phyloP scores from a whole-genome alignment of 202 grass and related monocot species.

The Carex arenaria region DNA sequence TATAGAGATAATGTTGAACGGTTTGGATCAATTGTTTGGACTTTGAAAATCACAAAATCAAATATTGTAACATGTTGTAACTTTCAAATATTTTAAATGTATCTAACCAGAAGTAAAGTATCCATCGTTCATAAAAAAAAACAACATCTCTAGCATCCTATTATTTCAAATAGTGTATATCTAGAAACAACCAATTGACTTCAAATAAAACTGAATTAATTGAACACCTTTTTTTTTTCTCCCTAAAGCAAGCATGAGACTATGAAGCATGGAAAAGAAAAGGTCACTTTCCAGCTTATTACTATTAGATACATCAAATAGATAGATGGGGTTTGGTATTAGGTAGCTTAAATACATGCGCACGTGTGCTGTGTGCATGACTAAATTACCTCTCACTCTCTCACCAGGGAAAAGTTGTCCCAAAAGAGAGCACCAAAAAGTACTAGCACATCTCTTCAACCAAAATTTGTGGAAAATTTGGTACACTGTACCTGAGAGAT shows the following conservation, averaged over 20 bases:
- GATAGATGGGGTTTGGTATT: conserved; percentile 2
- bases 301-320: neutral
- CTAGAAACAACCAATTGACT: conserved; percentile 2
- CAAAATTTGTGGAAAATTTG: neutral
- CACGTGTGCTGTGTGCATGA: conserved; percentile 20
- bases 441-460: neutral
- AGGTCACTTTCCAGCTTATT: conserved; percentile 18
- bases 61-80: no score
- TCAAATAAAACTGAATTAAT: neutral
- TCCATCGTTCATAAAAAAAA: neutral
- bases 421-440: conserved; percentile 4
- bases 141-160: neutral
- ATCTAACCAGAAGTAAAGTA: neutral
- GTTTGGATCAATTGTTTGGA: no score
- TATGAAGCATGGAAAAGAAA: conserved; percentile 8
- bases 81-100: no score
- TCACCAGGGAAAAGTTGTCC: neutral
- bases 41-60: no score
- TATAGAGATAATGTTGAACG: no score
- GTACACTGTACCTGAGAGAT: neutral
- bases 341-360: conserved; percentile 15
- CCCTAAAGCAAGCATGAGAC: conserved; percentile 3
- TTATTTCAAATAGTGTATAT: neutral
- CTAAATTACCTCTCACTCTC: neutral
- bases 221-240: conserved; percentile 12